Base-by-base conservation (phyloP, 805 yeast genomes). In the Nakazawaea molendinolei region DNA sequence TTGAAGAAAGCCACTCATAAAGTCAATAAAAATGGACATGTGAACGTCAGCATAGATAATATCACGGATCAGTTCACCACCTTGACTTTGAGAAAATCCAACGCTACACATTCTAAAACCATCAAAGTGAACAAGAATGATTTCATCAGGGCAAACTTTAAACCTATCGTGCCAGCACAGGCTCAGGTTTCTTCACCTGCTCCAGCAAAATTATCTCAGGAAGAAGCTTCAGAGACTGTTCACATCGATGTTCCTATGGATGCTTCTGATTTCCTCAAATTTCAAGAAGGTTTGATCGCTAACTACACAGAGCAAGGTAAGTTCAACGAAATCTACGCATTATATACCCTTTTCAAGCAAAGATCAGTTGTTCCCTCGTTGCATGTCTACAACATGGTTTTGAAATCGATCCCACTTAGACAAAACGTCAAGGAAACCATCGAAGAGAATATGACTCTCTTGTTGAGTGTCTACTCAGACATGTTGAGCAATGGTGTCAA, bases 391-490 rank as follows among this genome's bases (percentile, higher is more conserved):
- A 71, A 74, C 41, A 57, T 68, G 13, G 75, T 81, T 5, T 56
- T 82, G 29, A 53, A 58, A 15, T 76, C 87, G 1, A 65, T 82
- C 8, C 55, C 69, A 10, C 42, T 53, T 28, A 66, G 92, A 53
- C 48, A 61, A 3, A 55, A 74, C 25, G 67, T 69, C 38, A 71
- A 71, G 38, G 70, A 67, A 43, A 63, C 76, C 18, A 55, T 73
- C 5, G 86, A 82, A 51, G 69, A 68, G 31, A 72, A 70, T 50
- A 62, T 82, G 51, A 79, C 84, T 2, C 73, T 69, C 36, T 52
- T 82, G 40, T 58, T 82, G 44, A 78, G 75, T 15, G 76, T 79
- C 23, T 82, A 82, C 50, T 83, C 82, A 34, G 87, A 79, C 47
- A 58, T 80, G 51, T 61, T 82, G 25, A 50, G 70, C 17, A 63